Conservation (phyloP, 345 rosid species). For the Hibiscus tridactylites region DNA sequence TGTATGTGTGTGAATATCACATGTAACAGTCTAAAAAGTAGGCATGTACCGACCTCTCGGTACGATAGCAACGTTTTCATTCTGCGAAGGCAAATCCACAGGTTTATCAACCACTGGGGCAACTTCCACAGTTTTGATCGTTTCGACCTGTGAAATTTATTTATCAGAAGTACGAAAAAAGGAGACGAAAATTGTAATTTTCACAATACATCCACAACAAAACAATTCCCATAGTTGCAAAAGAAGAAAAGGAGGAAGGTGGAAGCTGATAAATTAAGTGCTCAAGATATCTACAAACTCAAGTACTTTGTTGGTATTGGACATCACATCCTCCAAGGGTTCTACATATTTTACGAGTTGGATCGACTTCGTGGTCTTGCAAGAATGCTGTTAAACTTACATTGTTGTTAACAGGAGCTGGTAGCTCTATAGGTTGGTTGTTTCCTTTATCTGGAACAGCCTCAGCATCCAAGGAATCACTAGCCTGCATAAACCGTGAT, state of each 20-base stretch:
- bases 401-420: slow-evolving; percentile 27
- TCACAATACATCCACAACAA: neutral
- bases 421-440: slow-evolving; percentile 8
- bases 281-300: neutral
- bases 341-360: neutral
- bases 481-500: slow-evolving; percentile 24
- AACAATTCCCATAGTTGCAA: neutral
- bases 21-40: neutral
- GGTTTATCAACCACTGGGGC: slow-evolving; percentile 31
- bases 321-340: neutral
- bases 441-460: slow-evolving; percentile 15
- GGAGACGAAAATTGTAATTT: neutral
- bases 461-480: slow-evolving; percentile 26
- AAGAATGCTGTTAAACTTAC: slow-evolving; percentile 22
- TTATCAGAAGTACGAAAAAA: neutral
- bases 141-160: neutral
- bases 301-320: neutral
- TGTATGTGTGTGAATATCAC: neutral
- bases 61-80: slow-evolving; percentile 25
- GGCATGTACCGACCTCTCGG: slow-evolving; percentile 30
- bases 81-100: slow-evolving; percentile 28
- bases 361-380: neutral
- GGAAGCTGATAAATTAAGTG: neutral
- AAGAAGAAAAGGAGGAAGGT: neutral
- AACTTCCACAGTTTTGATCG: slow-evolving; percentile 15